These are phyloP conservation scores for Russula brevipes DNA, from an alignment of 768 basidiomycete genomes.

Conservation along the genomic window DNA sequence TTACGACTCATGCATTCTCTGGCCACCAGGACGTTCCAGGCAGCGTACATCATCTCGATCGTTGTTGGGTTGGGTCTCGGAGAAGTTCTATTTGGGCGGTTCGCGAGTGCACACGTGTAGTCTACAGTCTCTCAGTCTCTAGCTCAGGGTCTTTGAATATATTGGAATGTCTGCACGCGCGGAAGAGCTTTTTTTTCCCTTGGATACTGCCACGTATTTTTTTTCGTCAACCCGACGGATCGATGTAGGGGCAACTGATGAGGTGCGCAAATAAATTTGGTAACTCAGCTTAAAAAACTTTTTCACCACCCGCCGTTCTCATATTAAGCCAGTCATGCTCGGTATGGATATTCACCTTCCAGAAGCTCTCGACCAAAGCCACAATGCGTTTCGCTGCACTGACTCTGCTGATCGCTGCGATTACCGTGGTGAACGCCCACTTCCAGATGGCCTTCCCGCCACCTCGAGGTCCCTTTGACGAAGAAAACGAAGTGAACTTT, in stretches of 20 bases:
- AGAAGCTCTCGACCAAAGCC: neutral
- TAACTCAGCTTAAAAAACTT: constrained; percentile 10
- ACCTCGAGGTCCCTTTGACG: constrained; percentile 65
- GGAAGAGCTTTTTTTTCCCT: neutral
- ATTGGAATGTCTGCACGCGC: neutral
- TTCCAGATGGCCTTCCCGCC: constrained; percentile 75
- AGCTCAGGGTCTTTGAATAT: neutral
- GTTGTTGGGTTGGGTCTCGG: constrained; percentile 67
- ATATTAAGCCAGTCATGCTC: neutral
- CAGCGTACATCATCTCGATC: constrained; percentile 68
- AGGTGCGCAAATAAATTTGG: neutral
- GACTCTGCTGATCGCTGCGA: constrained; percentile 36
- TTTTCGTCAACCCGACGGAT: neutral
- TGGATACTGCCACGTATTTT: neutral
- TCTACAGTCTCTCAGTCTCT: neutral
- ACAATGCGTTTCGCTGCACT: constrained; percentile 37
- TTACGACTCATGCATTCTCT: constrained; percentile 17
- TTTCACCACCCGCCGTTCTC: constrained; percentile 7
- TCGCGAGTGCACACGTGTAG: constrained; percentile 30
- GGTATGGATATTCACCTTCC: no score
- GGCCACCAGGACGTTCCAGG: constrained; percentile 71
- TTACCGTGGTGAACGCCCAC: constrained; percentile 55
- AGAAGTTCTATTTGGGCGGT: constrained; percentile 64
- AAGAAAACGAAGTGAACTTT: constrained; percentile 52
- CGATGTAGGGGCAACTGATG: no score